phyloP scores from a whole-genome alignment of 1,284 basidiomycete species.

The Leccinum insigne region DNA sequence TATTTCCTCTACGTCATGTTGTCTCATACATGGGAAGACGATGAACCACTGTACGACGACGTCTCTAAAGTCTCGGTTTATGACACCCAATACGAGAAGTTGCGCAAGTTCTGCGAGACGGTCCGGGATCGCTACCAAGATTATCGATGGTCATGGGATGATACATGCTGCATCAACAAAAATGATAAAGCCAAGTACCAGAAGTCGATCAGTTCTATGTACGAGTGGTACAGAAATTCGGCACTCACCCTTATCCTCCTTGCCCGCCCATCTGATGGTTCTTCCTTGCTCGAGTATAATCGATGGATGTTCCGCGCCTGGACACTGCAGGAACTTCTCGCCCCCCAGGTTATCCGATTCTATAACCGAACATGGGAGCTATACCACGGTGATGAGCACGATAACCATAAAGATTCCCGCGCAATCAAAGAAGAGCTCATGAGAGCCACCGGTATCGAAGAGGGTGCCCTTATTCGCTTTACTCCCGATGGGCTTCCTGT shows the following conservation, averaged over 20 bases:
- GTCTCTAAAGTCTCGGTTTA: constrained; percentile 10
- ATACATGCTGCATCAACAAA: constrained; percentile 18
- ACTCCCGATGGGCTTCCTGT: constrained; percentile 1
- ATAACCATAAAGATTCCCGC: constrained; percentile 14
- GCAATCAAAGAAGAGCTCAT: constrained; percentile 6
- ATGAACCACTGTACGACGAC: constrained; percentile 10
- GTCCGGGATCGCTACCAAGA: constrained; percentile 4
- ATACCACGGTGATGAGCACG: not conserved
- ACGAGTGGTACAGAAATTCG: constrained; percentile 21
- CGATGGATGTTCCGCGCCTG: constrained; percentile 22
- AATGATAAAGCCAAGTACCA: not conserved
- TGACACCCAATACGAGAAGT: constrained; percentile 7
- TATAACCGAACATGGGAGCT: constrained; percentile 10
- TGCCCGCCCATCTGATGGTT: not conserved
- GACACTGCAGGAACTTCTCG: constrained; percentile 20
- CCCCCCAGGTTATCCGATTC: constrained; percentile 14
- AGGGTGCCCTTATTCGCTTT: constrained; percentile 5
- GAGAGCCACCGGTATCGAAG: not conserved
- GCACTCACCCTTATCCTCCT: constrained; percentile 18
- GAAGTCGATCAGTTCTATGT: constrained; percentile 20
- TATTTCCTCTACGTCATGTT: constrained; percentile 25
- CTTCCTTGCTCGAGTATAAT: constrained; percentile 9
- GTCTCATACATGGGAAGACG: constrained; percentile 21
- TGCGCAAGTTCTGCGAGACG: constrained; percentile 13
- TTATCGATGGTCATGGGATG: constrained; percentile 15